Evolutionary conservation across 352 stramenopile species (phyloP), one percentile per base, ranked within the genome.

Genomic region (Phytophthora pini): DNA sequence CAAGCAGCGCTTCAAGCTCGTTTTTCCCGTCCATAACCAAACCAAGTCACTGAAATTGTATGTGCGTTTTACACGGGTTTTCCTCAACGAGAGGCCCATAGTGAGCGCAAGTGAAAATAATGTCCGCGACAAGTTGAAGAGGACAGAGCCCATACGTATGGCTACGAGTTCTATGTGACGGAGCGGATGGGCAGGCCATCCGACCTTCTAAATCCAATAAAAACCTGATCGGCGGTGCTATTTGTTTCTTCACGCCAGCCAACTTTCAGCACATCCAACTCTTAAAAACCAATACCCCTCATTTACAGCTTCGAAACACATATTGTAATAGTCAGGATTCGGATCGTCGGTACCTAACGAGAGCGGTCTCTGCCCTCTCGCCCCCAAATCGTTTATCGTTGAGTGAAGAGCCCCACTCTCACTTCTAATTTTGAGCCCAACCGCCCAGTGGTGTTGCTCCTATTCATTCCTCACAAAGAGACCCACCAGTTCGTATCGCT

Each of bases 141-240:
- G 49, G 34, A 55, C 49, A 71, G 44, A 67, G 36, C 15, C 38
- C 26, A 59, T 29, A 27, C 49, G 20, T 45, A 53, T 22, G 27
- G 39, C 22, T 46, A 48, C 47, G 49, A 47, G 20, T 52, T 70
- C 56, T 74, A 71, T 75, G 67, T 75, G 67, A 75, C 67, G 61
- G 51, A 71, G 67, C 61, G 59, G 44, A 71, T 70, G 60, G 41
- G 59, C 49, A 44, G 5, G 4, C 20, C 22, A 9, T 46, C 13
- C 1, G 4, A 29, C 38, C 39, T 64, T 7, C 1, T 13, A 43
- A 68, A 58, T 10, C 13, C 1, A 2, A 51, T 61, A 47, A 17
- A 0, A 1, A 22, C 27, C 9, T 43, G 27, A 56, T 27, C n/a
- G 24, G n/a, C 0, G 2, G 12, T 38, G 27, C 32, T 27, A 43